Base-by-base conservation (phyloP, 2,329 filamentous ascomycete species). In the Alternaria triticimaculans region DNA sequence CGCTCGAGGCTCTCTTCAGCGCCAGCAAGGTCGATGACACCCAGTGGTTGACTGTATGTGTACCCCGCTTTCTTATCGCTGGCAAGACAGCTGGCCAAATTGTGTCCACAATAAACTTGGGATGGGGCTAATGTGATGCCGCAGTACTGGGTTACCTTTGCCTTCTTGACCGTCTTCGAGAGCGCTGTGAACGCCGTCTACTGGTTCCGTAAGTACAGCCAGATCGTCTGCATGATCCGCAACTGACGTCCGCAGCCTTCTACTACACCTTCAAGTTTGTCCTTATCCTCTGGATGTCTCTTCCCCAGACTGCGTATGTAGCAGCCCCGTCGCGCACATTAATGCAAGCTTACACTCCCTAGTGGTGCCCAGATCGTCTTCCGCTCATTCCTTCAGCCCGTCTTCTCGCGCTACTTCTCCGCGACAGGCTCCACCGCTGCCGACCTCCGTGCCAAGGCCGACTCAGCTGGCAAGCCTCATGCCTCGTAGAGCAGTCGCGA, bases 241-340 rank as follows among this genome's bases (percentile, higher is more conserved):
- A 21, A 63, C 72, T 73, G 58, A 75, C 62, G 20, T 23, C 33
- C 9, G n/a, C 60, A 82, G 83, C 96, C 80, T 99, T 99, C 87
- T 99, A 99, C 91, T 99, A 93, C 85, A 95, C 94, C 80, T 98
- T 99, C 92, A 99, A 99, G 89, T 97, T 99, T 80, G 86, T 96
- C 80, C 92, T 98, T 82, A 88, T 98, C 76, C 90, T 99, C 81
- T 99, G 96, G 96, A 94, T 99, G 85, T 90, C 95, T 75, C 93
- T 99, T 78, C 96, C 96, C 82, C 88, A 92, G 82, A 97, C 96
- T 86, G 87, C 87, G 95, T 97, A 90, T 80, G 91, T 85, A 25
- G 10, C 7, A 30, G 21, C 23, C 21, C 21, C n/a, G 5, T n/a
- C 46, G 45, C n/a, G 25, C 56, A 18, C 23, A 48, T 18, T 41